These are phyloP conservation scores for Bipolaris zeicola DNA, from an alignment of 2,329 filamentous ascomycete species.

Conservation along the genomic window DNA sequence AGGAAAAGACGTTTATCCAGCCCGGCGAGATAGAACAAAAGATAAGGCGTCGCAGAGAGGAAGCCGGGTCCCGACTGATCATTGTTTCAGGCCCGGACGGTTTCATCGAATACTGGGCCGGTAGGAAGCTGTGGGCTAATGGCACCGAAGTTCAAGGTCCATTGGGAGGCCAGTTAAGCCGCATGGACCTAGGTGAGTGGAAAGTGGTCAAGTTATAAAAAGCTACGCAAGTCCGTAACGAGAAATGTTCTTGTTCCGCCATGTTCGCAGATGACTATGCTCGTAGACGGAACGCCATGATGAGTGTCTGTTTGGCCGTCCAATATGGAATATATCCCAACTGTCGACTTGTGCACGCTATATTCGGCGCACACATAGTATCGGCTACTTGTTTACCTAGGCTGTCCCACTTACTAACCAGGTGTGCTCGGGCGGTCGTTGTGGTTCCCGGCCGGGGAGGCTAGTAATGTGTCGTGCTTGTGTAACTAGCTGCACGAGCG, in stretches of 20 bases:
- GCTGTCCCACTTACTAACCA: neutral
- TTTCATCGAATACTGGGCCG: conserved; percentile 81
- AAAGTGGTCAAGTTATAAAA: conserved; percentile 63
- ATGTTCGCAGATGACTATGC: neutral
- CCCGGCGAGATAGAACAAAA: conserved; percentile 45
- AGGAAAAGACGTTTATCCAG: conserved; percentile 71
- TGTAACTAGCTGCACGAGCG: conserved; percentile 2
- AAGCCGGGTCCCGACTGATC: conserved; percentile 66
- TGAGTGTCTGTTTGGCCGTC: neutral
- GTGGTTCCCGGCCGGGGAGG: neutral
- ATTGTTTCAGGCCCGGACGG: conserved; percentile 90
- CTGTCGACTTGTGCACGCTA: too few species aligned
- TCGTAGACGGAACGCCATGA: neutral
- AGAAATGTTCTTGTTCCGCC: conserved; percentile 11
- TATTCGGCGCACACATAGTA: neutral
- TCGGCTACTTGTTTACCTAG: too few species aligned
- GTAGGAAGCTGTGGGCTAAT: conserved; percentile 75
- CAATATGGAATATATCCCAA: too few species aligned
- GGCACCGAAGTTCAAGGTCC: conserved; percentile 77
- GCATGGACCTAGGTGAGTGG: conserved; percentile 64
- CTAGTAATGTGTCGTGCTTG: neutral
- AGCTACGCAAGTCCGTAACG: conserved; percentile 13
- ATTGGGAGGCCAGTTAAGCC: conserved; percentile 69
- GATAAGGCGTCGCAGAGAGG: conserved; percentile 23
- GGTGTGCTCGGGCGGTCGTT: neutral